Evolutionary conservation across 768 basidiomycete genomes (phyloP).

Genomic region (Macrocybe gigantea): DNA sequence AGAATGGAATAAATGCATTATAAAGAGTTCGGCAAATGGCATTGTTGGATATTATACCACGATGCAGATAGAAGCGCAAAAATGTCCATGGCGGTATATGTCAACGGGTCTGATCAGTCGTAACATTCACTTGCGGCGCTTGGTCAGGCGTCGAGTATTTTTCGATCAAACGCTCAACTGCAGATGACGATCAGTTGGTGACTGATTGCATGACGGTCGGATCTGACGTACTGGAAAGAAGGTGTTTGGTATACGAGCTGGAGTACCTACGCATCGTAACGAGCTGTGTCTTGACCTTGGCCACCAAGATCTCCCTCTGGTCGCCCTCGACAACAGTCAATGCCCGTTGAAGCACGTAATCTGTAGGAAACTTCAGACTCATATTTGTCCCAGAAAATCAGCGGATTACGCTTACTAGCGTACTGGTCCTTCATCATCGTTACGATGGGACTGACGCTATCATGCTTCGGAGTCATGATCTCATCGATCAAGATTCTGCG

Average conservation of each 20-base stretch:
- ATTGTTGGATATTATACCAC: not conserved
- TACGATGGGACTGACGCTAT: slow-evolving; percentile 64
- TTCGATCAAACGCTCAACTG: slow-evolving; percentile 69
- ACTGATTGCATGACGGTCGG: not conserved
- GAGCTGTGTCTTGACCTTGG: slow-evolving; percentile 61
- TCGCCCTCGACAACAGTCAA: slow-evolving; percentile 62
- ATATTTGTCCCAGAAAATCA: not conserved
- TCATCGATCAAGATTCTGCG: slow-evolving; percentile 75
- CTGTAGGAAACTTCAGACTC: slow-evolving; percentile 27
- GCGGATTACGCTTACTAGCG: slow-evolving; percentile 55
- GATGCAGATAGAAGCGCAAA: slow-evolving; percentile 5
- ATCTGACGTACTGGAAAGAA: slow-evolving; percentile 61
- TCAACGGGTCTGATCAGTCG: slow-evolving; percentile 18
- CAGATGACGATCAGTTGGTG: slow-evolving; percentile 6
- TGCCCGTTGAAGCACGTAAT: slow-evolving; percentile 84
- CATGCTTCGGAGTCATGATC: slow-evolving; percentile 59
- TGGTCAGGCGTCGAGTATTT: slow-evolving; percentile 29
- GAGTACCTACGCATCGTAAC: slow-evolving; percentile 66
- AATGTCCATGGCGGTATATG: slow-evolving; percentile 3
- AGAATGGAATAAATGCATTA: no score
- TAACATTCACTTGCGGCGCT: slow-evolving; percentile 6
- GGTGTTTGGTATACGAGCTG: slow-evolving; percentile 73
- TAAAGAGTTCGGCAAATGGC: no score
- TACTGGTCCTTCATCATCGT: slow-evolving; percentile 86
- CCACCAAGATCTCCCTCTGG: slow-evolving; percentile 63